These are phyloP conservation scores for Verbena officinalis DNA, from an alignment of 257 asterid species.

Conservation along the genomic window DNA sequence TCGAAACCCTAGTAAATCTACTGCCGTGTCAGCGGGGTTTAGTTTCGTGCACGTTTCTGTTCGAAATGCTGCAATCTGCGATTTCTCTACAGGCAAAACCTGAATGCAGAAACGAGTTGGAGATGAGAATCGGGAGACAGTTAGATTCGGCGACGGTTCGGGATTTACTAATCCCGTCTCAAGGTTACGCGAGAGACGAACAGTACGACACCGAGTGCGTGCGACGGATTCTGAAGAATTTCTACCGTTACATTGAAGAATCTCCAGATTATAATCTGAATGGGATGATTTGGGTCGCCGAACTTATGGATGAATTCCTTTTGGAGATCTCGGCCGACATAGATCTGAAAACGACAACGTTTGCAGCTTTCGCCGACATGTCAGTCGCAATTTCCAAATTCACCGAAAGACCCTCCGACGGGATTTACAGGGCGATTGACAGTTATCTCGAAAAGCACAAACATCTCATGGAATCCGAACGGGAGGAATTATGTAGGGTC, in stretches of 20 bases:
- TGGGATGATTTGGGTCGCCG: slow-evolving; percentile 49
- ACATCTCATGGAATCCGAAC: slow-evolving; percentile 61
- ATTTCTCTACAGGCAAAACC: slow-evolving; percentile 42
- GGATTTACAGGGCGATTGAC: slow-evolving; percentile 70
- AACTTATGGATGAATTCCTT: slow-evolving; percentile 63
- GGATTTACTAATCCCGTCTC: slow-evolving; percentile 65
- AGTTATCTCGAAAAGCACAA: slow-evolving; percentile 70
- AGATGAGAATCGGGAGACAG: slow-evolving; percentile 68
- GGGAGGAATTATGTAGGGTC: slow-evolving; percentile 56
- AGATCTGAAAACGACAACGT: slow-evolving; percentile 48
- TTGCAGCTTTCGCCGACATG: slow-evolving; percentile 36
- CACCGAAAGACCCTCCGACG: slow-evolving; percentile 43
- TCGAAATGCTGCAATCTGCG: slow-evolving; percentile 58
- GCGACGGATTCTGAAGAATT: slow-evolving; percentile 65
- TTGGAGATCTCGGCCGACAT: slow-evolving; percentile 64
- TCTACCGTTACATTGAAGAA: too few relatives aligned
- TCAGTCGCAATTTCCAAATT: slow-evolving; percentile 52
- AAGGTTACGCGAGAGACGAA: slow-evolving; percentile 59
- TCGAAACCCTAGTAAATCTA: slow-evolving; percentile 58
- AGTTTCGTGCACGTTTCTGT: slow-evolving; percentile 51
- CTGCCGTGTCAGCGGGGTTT: slow-evolving; percentile 45
- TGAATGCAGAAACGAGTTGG: slow-evolving; percentile 60
- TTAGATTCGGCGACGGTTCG: slow-evolving; percentile 49
- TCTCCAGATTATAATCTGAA: too few relatives aligned
- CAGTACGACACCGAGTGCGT: slow-evolving; percentile 62